Conservation (phyloP, 2,329 filamentous ascomycete genomes). For the Cryphonectria parasitica region DNA sequence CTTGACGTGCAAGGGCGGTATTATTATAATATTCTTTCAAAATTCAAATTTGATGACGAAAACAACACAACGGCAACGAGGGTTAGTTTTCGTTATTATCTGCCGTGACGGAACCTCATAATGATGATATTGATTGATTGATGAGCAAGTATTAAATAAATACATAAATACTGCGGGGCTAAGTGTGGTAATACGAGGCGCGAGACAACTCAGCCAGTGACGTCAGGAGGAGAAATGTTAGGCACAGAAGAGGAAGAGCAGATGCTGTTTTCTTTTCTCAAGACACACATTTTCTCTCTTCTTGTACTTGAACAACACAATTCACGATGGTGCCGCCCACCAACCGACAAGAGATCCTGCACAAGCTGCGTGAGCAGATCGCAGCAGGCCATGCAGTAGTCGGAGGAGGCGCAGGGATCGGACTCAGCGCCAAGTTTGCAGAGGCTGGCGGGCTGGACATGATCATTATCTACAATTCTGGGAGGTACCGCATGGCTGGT, state of each 20-base stretch:
- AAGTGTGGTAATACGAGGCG: background rate
- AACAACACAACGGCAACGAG: background rate
- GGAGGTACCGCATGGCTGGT: constrained; percentile 74
- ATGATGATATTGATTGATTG: background rate
- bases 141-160: background rate
- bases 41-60: background rate
- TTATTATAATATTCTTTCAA: background rate
- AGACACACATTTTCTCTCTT: background rate
- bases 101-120: background rate
- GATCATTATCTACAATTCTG: constrained; percentile 75
- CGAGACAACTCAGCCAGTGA: constrained; percentile 3
- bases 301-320: background rate
- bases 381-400: constrained; percentile 62
- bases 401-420: constrained; percentile 72
- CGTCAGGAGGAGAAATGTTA: constrained; percentile 10
- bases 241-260: background rate
- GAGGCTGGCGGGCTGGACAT: constrained; percentile 70
- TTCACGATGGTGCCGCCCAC: constrained; percentile 59
- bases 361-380: constrained; percentile 57
- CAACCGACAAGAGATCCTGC: constrained; percentile 59
- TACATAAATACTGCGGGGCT: constrained; percentile 19
- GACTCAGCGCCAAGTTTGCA: constrained; percentile 71
- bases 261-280: background rate
- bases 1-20: background rate
- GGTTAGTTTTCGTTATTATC: background rate